phyloP scores from a whole-genome alignment of 2,329 filamentous ascomycete genomes.

The Fusarium irregulare region DNA sequence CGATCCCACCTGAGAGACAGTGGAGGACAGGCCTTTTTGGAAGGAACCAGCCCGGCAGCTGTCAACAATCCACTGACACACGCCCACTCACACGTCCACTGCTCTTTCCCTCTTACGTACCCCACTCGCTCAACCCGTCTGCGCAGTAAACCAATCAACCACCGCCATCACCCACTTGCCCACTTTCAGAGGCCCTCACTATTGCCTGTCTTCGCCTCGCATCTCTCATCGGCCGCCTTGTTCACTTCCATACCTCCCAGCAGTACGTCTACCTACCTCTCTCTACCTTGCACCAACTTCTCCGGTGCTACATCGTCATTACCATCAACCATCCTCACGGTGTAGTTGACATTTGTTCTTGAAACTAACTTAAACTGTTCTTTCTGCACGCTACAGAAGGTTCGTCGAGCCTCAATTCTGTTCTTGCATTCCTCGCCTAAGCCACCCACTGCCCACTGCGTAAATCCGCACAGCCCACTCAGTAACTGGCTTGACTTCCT shows the following conservation, averaged over 20 bases:
- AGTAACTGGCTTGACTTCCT: conserved; percentile 28
- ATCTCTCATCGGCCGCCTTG: conserved; percentile 42
- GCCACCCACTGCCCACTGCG: conserved; percentile 42
- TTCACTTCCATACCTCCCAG: conserved; percentile 30
- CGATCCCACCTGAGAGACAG: conserved; percentile 43
- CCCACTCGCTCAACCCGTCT: conserved; percentile 31
- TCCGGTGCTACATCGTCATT: conserved; percentile 37
- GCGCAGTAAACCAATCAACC: conserved; percentile 10
- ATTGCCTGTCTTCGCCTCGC: conserved; percentile 43
- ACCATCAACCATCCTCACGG: conserved; percentile 26
- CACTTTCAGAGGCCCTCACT: conserved; percentile 40
- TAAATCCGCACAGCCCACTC: conserved; percentile 36
- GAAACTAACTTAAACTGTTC: conserved; percentile 22
- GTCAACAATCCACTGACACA: conserved; percentile 44
- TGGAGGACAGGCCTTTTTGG: conserved; percentile 38
- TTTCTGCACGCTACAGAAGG: conserved; percentile 24
- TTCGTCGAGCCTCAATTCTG: conserved; percentile 41
- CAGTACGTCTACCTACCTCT: conserved; percentile 17
- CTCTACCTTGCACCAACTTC: conserved; percentile 34
- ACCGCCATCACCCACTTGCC: conserved; percentile 25
- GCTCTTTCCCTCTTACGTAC: conserved; percentile 38
- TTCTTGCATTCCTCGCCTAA: conserved; percentile 35
- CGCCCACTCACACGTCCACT: conserved; percentile 38
- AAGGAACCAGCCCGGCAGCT: conserved; percentile 44
- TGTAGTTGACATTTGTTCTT: conserved; percentile 25